These are phyloP conservation scores for Uronychia binucleata DNA, from an alignment of 73 alveolate genomes.

Conservation along the genomic window DNA sequence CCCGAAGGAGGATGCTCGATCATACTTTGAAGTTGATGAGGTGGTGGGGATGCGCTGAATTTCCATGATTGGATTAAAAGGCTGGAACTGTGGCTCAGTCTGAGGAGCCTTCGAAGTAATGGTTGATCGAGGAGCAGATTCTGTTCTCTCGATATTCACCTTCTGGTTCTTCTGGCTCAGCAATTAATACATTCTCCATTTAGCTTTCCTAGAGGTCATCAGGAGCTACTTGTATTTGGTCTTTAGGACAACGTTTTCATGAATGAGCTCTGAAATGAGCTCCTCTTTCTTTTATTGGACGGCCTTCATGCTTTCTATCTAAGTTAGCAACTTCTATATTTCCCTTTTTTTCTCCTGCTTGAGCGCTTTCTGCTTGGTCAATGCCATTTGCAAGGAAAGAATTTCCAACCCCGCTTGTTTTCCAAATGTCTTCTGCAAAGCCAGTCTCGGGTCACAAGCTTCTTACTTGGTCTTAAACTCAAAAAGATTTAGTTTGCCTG, in stretches of 20 bases:
- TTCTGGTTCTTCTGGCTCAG: too few species aligned
- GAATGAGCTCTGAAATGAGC: neutral
- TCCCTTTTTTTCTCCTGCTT: neutral
- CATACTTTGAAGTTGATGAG: too few species aligned
- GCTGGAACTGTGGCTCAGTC: too few species aligned
- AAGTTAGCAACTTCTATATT: neutral
- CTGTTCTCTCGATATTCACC: too few species aligned
- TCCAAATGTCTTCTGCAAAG: neutral
- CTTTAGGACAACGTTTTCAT: neutral
- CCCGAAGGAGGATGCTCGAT: too few species aligned
- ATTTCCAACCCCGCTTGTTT: neutral
- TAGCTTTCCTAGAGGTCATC: neutral
- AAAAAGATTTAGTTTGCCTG: neutral
- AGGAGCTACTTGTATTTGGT: neutral
- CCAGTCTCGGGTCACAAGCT: neutral
- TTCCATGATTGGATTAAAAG: too few species aligned
- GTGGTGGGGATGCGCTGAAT: too few species aligned
- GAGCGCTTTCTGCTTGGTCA: neutral
- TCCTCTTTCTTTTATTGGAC: neutral
- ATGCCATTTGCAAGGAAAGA: neutral
- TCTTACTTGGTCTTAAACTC: neutral
- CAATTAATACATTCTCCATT: neutral
- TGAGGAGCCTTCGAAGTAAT: too few species aligned
- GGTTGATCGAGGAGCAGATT: too few species aligned
- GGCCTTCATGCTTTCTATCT: neutral